Percentiles rank a stretch among this genome's conserved stretches.
Evolutionary conservation across 345 rosid genomes (phyloP).

Genomic region (Punica granatum): DNA sequence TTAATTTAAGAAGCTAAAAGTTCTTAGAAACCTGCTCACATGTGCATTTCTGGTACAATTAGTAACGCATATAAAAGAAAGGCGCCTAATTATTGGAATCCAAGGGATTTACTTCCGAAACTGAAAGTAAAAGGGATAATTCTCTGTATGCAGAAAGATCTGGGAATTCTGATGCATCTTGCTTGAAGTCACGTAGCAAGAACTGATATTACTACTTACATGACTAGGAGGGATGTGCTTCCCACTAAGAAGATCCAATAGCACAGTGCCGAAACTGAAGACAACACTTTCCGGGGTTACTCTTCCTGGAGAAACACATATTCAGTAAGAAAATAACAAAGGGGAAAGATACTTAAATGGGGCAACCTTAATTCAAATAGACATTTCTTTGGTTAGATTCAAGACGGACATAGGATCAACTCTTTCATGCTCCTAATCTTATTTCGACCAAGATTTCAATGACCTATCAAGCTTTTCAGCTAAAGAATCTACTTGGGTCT

Average conservation of each 20-base stretch:
- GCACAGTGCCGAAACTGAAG: conserved; percentile 10
- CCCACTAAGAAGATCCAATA: conserved; percentile 10
- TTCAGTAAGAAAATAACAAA: not conserved
- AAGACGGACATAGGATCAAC: not conserved
- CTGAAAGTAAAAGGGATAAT: not conserved
- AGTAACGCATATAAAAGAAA: no score
- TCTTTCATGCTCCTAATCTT: not conserved
- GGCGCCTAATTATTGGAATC: no score
- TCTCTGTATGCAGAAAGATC: not conserved
- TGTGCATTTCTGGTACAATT: no score
- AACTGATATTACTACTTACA: not conserved
- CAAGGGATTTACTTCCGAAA: not conserved
- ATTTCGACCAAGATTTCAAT: not conserved
- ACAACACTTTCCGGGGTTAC: conserved; percentile 7
- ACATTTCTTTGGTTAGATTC: not conserved
- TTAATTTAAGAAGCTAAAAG: no score
- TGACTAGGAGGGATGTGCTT: conserved; percentile 8
- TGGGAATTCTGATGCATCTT: not conserved
- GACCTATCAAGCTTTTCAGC: not conserved
- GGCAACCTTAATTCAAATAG: not conserved
- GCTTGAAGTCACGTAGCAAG: not conserved
- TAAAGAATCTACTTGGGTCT: not conserved
- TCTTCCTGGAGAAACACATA: not conserved
- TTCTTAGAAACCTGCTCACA: no score
- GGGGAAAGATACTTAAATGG: not conserved